Conservation (phyloP, 1,139 yeast genomes). For the Cylindricascospora bacillispora region DNA sequence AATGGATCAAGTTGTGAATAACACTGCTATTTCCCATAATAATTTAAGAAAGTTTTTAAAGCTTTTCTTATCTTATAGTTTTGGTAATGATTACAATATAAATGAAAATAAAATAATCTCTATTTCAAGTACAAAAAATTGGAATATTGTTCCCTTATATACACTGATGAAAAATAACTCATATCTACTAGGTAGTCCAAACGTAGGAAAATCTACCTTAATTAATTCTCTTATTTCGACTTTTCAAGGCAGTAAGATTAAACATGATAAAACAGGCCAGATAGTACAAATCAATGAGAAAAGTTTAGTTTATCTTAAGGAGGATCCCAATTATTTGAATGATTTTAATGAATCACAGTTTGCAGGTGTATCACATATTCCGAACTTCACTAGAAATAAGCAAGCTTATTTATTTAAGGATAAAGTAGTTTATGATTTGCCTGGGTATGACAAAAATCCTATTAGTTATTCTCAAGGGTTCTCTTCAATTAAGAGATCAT, state of each 20-base stretch:
- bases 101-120: slow-evolving; percentile 36
- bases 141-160: slow-evolving; percentile 36
- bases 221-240: slow-evolving; percentile 34
- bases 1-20: slow-evolving; percentile 17
- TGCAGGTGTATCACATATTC: slow-evolving; percentile 25
- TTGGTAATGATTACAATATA: slow-evolving; percentile 29
- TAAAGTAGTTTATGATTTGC: slow-evolving; percentile 20
- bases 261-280: slow-evolving; percentile 6
- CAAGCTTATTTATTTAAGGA: slow-evolving; percentile 16
- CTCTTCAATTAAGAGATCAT: slow-evolving; percentile 12
- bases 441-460: slow-evolving; percentile 18
- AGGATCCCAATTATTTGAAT: slow-evolving; percentile 1
- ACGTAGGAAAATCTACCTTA: slow-evolving; percentile 65
- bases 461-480: slow-evolving; percentile 8
- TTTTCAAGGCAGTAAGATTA: slow-evolving; percentile 14
- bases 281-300: not conserved
- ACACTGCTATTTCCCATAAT: slow-evolving; percentile 11
- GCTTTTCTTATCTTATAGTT: slow-evolving; percentile 24
- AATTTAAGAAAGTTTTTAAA: slow-evolving; percentile 13
- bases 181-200: slow-evolving; percentile 59
- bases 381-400: slow-evolving; percentile 23
- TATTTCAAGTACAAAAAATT: slow-evolving; percentile 37
- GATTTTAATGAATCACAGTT: slow-evolving; percentile 7
- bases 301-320: not conserved
- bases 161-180: slow-evolving; percentile 30